Base-by-base conservation (phyloP, 1,139 yeast genomes). In the Blastobotrys petasosporus region DNA sequence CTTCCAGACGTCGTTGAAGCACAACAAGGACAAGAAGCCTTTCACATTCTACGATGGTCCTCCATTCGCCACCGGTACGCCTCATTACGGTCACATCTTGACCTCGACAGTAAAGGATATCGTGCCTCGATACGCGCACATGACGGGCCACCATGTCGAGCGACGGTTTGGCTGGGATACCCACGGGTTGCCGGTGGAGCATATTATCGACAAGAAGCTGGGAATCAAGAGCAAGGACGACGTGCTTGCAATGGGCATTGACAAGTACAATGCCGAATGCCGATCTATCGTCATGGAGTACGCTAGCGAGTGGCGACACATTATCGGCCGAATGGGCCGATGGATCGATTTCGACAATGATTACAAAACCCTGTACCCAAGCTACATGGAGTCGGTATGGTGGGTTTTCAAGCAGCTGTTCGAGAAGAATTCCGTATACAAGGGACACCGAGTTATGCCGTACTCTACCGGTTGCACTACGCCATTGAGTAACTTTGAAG, bases 101-200 rank as follows among this genome's bases (percentile, higher is more conserved):
- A 94, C 97, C 2, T 90, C 97, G 35, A 92, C 98, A 48, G 86
- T 88, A 59, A 92, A 90, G 74, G 99, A 92, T 71, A 86, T 92
- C 56, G 90, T 92, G 50, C 98, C 98, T 48, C 80, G 99, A 65
- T 92, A 88, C 64, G 97, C 98, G 48, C 85, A 95, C 55, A 92
- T 92, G 97, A 90, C 85, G 57, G 98, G 98, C 13, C 84, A 79
- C 68, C 86, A 85, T 59, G 98, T 92, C 40, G 96, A 86, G 69
- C 85, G 99, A 71, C 79, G 97, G 62, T 92, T 94, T 56, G 99
- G 99, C 51, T 92, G 99, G 99, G 99, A 92, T 69, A 92, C 98
- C 47, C 99, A 92, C 66, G 99, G 99, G 48, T 80, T 92, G 57
- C 99, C 99, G 43, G 90, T 92, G 48, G 99, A 92, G 71, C 95